Evolutionary conservation across 2,329 filamentous ascomycete genomes (phyloP).

Genomic region (Penicillium sp.): DNA sequence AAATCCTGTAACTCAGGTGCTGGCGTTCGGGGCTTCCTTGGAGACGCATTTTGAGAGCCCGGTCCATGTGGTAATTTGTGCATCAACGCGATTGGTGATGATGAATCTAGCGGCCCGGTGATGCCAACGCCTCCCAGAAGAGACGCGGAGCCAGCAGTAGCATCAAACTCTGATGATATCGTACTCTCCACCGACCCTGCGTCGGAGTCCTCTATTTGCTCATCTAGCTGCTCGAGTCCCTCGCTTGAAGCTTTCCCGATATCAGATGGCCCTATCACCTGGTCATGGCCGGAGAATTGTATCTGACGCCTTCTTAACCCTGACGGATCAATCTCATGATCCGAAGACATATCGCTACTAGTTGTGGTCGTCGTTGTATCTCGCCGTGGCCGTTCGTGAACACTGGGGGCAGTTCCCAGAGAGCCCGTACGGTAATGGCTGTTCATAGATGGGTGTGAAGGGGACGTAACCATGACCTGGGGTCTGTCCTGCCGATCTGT

Average conservation of each 20-base stretch:
- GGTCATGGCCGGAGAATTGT: constrained; percentile 47
- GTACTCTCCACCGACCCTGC: constrained; percentile 54
- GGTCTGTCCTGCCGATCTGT: constrained; percentile 50
- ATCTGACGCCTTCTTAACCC: constrained; percentile 60
- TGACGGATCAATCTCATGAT: constrained; percentile 63
- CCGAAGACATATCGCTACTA: constrained; percentile 69
- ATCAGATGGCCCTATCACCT: constrained; percentile 40
- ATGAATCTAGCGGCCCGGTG: constrained; percentile 52
- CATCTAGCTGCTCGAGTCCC: constrained; percentile 41
- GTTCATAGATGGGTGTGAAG: constrained; percentile 55
- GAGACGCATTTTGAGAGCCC: constrained; percentile 49
- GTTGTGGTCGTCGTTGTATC: constrained; percentile 69
- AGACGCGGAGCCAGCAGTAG: constrained; percentile 61
- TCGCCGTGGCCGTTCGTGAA: constrained; percentile 59
- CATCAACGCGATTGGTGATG: constrained; percentile 54
- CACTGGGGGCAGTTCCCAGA: constrained; percentile 58
- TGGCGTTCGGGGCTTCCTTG: constrained; percentile 55
- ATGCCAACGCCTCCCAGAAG: constrained; percentile 58
- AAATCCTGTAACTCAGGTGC: constrained; percentile 60
- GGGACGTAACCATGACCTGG: constrained; percentile 61
- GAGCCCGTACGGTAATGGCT: constrained; percentile 60
- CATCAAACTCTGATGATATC: constrained; percentile 60
- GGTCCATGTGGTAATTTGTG: constrained; percentile 43
- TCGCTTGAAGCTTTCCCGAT: constrained; percentile 33
- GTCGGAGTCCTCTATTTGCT: constrained; percentile 53